Conservation (phyloP, 73 alveolate genomes). For the Paramecium sonneborni region DNA sequence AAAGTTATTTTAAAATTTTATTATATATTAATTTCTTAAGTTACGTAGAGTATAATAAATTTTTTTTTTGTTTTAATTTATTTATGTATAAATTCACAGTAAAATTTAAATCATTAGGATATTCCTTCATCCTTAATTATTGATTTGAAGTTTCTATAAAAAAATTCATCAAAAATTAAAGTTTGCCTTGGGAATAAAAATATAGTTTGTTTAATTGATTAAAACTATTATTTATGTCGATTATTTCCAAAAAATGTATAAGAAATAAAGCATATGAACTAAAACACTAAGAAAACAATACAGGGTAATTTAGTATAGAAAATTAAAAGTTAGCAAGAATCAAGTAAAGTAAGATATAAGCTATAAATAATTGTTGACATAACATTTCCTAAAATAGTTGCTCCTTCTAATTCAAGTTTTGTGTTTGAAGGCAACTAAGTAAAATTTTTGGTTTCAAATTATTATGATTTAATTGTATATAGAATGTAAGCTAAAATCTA, state of each 20-base stretch:
- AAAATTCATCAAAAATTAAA: not conserved
- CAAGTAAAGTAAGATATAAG: not conserved
- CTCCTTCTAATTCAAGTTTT: conserved; percentile 28
- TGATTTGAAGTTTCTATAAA: not conserved
- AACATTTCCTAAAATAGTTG: not conserved
- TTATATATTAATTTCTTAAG: too few relatives aligned
- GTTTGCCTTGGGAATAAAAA: conserved; percentile 9
- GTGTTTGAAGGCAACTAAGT: not conserved
- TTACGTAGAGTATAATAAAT: too few relatives aligned
- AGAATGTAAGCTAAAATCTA: not conserved
- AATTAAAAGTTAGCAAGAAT: not conserved
- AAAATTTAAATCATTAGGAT: not conserved
- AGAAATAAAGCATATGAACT: not conserved
- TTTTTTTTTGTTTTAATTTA: too few relatives aligned
- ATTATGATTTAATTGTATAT: not conserved
- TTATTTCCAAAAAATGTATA: not conserved
- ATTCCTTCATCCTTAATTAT: not conserved
- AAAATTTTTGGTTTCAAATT: conserved; percentile 6
- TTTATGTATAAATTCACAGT: not conserved
- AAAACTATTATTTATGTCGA: not conserved
- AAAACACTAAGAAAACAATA: not conserved
- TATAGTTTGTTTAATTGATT: not conserved
- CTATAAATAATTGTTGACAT: not conserved
- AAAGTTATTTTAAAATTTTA: too few relatives aligned
- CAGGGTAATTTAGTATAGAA: not conserved